Percentiles rank a stretch among this genome's conserved stretches.
These are phyloP conservation scores for Pythium biforme DNA, from an alignment of 352 stramenopile genomes.

Conservation along the genomic window DNA sequence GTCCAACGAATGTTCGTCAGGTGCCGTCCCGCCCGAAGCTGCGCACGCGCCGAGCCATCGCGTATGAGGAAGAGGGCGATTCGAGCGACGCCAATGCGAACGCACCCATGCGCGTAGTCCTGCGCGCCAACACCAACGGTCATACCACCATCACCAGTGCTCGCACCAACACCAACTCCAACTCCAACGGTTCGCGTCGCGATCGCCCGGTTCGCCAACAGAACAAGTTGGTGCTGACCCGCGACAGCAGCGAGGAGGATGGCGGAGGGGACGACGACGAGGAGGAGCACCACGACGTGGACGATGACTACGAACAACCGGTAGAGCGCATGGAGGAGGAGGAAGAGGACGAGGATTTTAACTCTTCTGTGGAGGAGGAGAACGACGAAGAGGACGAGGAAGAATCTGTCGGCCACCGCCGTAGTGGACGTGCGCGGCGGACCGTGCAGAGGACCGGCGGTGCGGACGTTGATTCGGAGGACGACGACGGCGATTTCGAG, in stretches of 20 bases:
- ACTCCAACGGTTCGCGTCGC: slow-evolving; percentile 3
- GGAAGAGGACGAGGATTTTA: slow-evolving; percentile 37
- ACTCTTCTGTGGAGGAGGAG: slow-evolving; percentile 19
- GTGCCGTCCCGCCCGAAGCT: slow-evolving; percentile 38
- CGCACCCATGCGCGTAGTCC: neutral
- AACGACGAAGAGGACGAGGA: slow-evolving; percentile 24
- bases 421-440: slow-evolving; percentile 33
- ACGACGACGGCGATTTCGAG: slow-evolving; percentile 28
- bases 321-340: slow-evolving; percentile 33
- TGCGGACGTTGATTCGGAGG: neutral
- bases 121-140: slow-evolving; percentile 11
- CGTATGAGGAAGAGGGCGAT: slow-evolving; percentile 18
- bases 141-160: neutral
- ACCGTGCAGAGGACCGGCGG: slow-evolving; percentile 7
- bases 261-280: slow-evolving; percentile 7
- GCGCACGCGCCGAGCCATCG: slow-evolving; percentile 29
- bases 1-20: slow-evolving; percentile 6
- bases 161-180: neutral
- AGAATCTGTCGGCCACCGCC: slow-evolving; percentile 23
- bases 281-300: slow-evolving; percentile 3
- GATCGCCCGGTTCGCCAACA: neutral
- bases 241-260: slow-evolving; percentile 21
- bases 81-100: slow-evolving; percentile 13
- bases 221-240: neutral
- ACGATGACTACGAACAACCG: slow-evolving; percentile 19